Base-by-base conservation (phyloP, 148 eudicot genomes). In the Suaeda aralocaspica region DNA sequence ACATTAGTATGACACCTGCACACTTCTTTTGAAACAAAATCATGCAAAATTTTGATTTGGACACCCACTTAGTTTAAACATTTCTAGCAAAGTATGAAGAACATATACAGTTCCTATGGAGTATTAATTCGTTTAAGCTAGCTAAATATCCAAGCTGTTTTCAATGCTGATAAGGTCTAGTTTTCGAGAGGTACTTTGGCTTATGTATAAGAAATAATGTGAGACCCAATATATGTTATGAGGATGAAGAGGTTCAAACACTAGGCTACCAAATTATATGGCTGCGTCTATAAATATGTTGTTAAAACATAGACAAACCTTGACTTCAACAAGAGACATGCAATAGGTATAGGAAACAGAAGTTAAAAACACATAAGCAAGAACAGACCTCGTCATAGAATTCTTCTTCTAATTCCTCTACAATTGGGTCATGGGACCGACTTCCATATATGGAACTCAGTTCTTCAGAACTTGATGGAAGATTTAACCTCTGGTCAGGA, bases 381-480 rank as follows among this genome's bases (percentile, higher is more conserved):
- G 63, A 70, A 59, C 64, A 74, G 81, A 91, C 98, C 97, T 94
- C 98, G 79, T 90, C 89, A 73, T 85, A 94, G 81, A 94, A 91
- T 71, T 87, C 91, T 72, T 84, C 87, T 81, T 94, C 96, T 57
- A 91, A 79, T 69, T 91, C 96, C 67, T 91, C 97, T 18, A 88
- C 82, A 57, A 69, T 72, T 80, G 84, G 85, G 75, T 70, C 85
- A 60, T 68, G 82, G 62, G 84, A 76, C 71, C 74, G 76, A 80
- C 87, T 91, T 76, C 91, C 91, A 81, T 94, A 89, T 48, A 94
- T 94, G 44, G 88, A 88, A 79, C 91, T 89, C 76, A 91, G 74
- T 71, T 91, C 92, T 48, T 84, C 97, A 64, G 98, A 94, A 78
- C 92, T 88, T 66, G 96, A 88, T 24, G 87, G 80, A 56, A 94